Evolutionary conservation across 192 early-diverging fungal genomes (phyloP).

Genomic region (Backusella liffmaniae): DNA sequence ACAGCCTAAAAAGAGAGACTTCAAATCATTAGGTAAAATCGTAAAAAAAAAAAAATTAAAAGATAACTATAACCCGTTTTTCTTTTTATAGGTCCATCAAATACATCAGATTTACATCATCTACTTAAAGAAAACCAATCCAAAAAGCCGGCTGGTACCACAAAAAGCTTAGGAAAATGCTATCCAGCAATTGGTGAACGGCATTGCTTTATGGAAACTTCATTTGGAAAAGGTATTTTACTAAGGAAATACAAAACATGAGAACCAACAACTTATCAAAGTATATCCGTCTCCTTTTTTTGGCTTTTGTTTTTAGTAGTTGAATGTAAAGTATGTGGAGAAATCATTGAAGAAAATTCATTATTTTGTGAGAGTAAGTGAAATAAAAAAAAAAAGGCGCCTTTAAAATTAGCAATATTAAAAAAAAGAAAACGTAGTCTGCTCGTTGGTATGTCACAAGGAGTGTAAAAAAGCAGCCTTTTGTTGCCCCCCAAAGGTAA

Average conservation of each 20-base stretch:
- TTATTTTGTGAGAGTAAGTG: constrained; percentile 52
- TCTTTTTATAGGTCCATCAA: not conserved
- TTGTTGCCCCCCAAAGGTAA: constrained; percentile 30
- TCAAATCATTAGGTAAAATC: not conserved
- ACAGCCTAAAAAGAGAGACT: not conserved
- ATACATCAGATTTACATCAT: not conserved
- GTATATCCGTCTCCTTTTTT: not conserved
- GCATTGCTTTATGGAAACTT: constrained; percentile 18
- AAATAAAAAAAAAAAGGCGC: not conserved
- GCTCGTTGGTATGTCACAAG: constrained; percentile 34
- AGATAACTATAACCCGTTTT: not conserved
- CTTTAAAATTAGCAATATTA: not conserved
- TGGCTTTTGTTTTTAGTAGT: constrained; percentile 29
- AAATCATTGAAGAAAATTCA: constrained; percentile 39
- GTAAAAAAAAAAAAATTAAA: not conserved
- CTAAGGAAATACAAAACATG: not conserved
- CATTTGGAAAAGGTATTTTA: constrained; percentile 17
- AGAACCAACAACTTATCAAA: not conserved
- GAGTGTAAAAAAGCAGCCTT: constrained; percentile 24
- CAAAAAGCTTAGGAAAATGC: not conserved
- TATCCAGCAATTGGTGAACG: not conserved
- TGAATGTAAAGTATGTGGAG: constrained; percentile 47
- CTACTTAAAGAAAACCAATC: not conserved
- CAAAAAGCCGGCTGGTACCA: not conserved
- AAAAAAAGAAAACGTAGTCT: constrained; percentile 12